A percentile compares a stretch with the other conserved stretches of the same genome.
phyloP scores from a whole-genome alignment of 1,284 basidiomycete genomes.

The Fomitopsis pinicola region DNA sequence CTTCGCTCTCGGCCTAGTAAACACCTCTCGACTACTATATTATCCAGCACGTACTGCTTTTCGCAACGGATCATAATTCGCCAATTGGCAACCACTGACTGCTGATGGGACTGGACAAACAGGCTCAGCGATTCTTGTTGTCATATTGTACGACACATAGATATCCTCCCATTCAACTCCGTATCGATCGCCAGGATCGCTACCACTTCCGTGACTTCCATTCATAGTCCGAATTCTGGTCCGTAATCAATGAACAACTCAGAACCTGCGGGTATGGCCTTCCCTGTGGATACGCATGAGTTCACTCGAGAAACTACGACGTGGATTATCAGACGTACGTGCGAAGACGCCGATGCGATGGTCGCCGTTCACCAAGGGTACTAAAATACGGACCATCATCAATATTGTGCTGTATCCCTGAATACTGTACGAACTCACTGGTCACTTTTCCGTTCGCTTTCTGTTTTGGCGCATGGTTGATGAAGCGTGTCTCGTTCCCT shows the following conservation, averaged over 20 bases:
- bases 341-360: conserved; percentile 45
- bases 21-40: too few relatives aligned
- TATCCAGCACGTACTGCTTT: too few relatives aligned
- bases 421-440: conserved; percentile 27
- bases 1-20: too few relatives aligned
- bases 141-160: too few relatives aligned
- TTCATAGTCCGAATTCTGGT: conserved; percentile 13
- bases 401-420: not conserved
- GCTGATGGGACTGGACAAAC: too few relatives aligned
- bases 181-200: too few relatives aligned
- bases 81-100: too few relatives aligned
- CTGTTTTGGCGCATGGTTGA: conserved; percentile 40
- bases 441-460: conserved; percentile 37
- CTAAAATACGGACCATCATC: conserved; percentile 1
- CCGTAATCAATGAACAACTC: conserved; percentile 50
- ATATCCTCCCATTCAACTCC: too few relatives aligned
- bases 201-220: not conserved
- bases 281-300: conserved; percentile 20
- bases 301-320: not conserved
- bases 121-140: too few relatives aligned
- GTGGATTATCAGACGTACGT: conserved; percentile 27
- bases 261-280: conserved; percentile 28
- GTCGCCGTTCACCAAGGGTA: conserved; percentile 41
- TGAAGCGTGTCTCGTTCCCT: conserved; percentile 52
- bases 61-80: too few relatives aligned